Evolutionary conservation across 345 rosid species (phyloP), one percentile per base, ranked within the genome.

Genomic region (Populus simonii): DNA sequence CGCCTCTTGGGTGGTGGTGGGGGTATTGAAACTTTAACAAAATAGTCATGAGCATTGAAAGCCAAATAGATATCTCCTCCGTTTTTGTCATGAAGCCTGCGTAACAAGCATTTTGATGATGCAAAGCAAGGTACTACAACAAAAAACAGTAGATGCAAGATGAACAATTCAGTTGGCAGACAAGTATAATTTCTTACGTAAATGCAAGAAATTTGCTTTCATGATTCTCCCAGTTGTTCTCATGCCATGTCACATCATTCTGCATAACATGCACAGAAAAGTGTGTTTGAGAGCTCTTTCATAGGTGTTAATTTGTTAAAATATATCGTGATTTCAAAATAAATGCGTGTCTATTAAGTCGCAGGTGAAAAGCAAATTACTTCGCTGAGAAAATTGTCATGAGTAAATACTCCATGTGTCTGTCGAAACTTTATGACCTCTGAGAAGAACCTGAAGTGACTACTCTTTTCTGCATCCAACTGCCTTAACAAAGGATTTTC

Each of bases 131-230:
- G 23, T 55, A 72, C 31, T 51, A 51, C 57, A 17, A 51, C 57
- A 17, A 51, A 18, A 18, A 51, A 51, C 7, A 16, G 13, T 35
- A 35, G 16, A 8, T 20, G 36, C 31, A 55, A 72, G 36, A n/a
- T 15, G 35, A 65, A 81, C 43, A 61, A 29, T n/a, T 22, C 18
- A 41, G n/a, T 0, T n/a, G 38, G 38, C 57, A 63, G 77, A 77
- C 11, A 27, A 1, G 45, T 17, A 68, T 2, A 57, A 36, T 63
- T 23, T 80, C 92, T 85, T 87, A 96, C 97, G 97, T 96, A 80
- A 93, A 96, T 66, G 97, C 98, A 41, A 93, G 92, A 86, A 96
- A 96, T 88, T 88, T 96, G 93, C 97, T 93, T 45, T 92, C 94
- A 17, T 81, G 77, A 68, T 93, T 92, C 76, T 85, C 90, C 97